A percentile compares a stretch with the other conserved stretches of the same genome.
phyloP scores from a whole-genome alignment of 305 asterid genomes.

The Ajuga reptans region DNA sequence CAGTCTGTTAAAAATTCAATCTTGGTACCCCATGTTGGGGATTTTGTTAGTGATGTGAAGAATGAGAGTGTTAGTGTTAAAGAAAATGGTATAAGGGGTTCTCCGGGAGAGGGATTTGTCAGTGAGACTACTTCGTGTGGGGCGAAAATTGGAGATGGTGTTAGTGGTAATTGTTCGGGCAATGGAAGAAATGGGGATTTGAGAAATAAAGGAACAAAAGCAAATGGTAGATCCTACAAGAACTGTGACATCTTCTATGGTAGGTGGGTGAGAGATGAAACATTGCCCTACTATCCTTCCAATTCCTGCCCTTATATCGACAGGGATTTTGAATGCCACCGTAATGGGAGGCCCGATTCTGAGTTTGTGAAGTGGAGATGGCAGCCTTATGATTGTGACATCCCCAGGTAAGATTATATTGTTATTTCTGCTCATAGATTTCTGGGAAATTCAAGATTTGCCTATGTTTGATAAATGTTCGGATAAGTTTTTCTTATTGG shows the following conservation, averaged over 20 bases:
- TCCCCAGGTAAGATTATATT: conserved; percentile 50
- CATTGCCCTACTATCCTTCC: conserved; percentile 64
- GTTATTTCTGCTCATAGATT: neutral
- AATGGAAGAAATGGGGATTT: conserved; percentile 17
- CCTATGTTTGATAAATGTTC: neutral
- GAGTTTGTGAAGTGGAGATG: conserved; percentile 74
- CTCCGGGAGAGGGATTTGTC: neutral
- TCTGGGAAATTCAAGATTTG: neutral
- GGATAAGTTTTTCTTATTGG: neutral
- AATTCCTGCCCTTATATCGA: conserved; percentile 84
- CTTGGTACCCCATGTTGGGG: conserved; percentile 16
- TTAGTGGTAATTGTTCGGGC: conserved; percentile 17
- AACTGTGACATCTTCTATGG: conserved; percentile 80
- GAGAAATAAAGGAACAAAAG: conserved; percentile 7
- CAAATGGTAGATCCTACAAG: conserved; percentile 29
- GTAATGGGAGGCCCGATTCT: conserved; percentile 66
- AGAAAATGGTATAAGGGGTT: conserved; percentile 12
- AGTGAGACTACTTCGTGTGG: conserved; percentile 10
- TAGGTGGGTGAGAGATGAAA: conserved; percentile 76
- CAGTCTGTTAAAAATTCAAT: conserved; percentile 16
- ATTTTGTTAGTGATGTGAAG: conserved; percentile 20
- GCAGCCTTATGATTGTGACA: conserved; percentile 76
- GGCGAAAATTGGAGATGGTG: conserved; percentile 2
- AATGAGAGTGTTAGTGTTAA: conserved; percentile 27
- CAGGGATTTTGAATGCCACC: conserved; percentile 73